These are phyloP conservation scores for Nigrospora osmanthi DNA, from an alignment of 2,329 filamentous ascomycete species.

Conservation along the genomic window DNA sequence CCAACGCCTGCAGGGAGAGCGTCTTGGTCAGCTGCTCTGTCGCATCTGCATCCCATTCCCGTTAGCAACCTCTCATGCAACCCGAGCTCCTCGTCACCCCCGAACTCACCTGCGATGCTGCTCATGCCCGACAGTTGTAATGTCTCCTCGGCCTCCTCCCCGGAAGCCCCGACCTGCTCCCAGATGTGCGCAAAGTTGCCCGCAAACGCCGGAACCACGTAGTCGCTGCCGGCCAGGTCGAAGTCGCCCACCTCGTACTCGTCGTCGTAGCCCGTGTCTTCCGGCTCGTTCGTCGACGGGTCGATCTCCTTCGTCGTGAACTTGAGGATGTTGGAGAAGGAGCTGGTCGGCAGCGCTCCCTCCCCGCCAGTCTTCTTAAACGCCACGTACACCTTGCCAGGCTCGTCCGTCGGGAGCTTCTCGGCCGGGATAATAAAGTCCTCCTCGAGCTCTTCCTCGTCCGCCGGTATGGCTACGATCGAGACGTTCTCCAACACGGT, in stretches of 20 bases:
- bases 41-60: constrained; percentile 55
- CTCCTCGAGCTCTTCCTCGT: constrained; percentile 79
- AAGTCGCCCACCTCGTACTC: constrained; percentile 96
- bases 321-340: constrained; percentile 88
- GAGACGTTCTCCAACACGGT: constrained; percentile 87
- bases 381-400: constrained; percentile 89
- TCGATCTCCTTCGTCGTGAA: constrained; percentile 99
- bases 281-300: constrained; percentile 84
- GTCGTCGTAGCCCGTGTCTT: constrained; percentile 89
- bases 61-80: constrained; percentile 8
- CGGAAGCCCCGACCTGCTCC: constrained; percentile 84
- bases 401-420: constrained; percentile 74
- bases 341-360: constrained; percentile 66
- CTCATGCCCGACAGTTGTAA: constrained; percentile 81
- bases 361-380: constrained; percentile 80
- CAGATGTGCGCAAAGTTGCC: constrained; percentile 94
- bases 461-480: constrained; percentile 68
- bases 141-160: constrained; percentile 87
- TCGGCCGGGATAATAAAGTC: constrained; percentile 90
- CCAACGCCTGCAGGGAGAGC: constrained; percentile 84
- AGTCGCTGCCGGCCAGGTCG: constrained; percentile 85
- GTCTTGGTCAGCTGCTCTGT: constrained; percentile 83
- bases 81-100: too few relatives aligned
- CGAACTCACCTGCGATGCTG: constrained; percentile 75
- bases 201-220: constrained; percentile 86